Evolutionary conservation across 768 basidiomycete species (phyloP), one percentile per base, ranked within the genome.

Genomic region (Tulasnella sp.): DNA sequence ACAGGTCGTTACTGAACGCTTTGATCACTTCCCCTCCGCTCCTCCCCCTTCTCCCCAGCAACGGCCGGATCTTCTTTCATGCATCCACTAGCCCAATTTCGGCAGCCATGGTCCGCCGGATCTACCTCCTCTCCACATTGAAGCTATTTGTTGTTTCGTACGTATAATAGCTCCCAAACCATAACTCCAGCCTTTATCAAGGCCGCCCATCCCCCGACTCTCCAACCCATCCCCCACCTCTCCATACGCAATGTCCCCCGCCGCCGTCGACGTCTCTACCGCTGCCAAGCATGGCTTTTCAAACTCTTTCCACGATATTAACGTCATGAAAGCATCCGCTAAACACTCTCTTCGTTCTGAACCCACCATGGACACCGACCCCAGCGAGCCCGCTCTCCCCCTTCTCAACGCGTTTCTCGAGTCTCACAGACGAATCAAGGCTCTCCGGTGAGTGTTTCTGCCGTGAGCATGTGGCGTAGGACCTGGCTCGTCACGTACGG

Each of bases 341-440:
- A 46, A 49, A 36, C 55, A 57, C 32, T 46, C 48, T n/a, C 48
- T 49, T 12, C 55, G 12, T 45, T 9, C 6, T 46, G 11, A 34
- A 48, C 17, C 11, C 55, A 6, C 11, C 37, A 11, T 54, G 37
- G 32, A 14, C 39, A 55, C 19, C 53, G 14, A 27, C 46, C 19
- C 27, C 35, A 42, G 37, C 55, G 25, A 34, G 12, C 11, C 17
- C 55, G 3, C 42, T 34, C n/a, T 21, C 2, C 58, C 37, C 2
- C 58, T 60, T 17, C 57, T 60, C 45, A 23, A 32, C 8, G 59
- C 59, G 8, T 60, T 60, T 36, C 8, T 60, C 15, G 27, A 49
- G 15, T 23, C 56, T 45, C 59, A 60, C 14, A 46, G 37, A 14
- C 55, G 55, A 5, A 9, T 57, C 29, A 29, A 46, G 21, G 41